phyloP scores from a whole-genome alignment of 208 protist species.

The Trichomonas vaginalis region DNA sequence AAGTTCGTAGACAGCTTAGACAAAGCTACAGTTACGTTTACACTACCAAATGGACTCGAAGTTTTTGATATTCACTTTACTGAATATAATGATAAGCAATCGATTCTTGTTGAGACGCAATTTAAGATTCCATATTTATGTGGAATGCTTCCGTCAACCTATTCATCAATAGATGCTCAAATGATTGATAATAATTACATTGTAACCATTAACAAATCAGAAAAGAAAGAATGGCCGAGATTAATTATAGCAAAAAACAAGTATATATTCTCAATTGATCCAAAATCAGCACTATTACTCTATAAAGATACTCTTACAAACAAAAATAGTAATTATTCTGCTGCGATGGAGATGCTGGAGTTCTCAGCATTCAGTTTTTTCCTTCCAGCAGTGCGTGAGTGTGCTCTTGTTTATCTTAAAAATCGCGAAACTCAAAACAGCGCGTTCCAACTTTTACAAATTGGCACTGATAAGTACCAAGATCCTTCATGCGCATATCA shows the following conservation, averaged over 20 bases:
- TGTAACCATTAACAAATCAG: background rate
- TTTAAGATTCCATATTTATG: background rate
- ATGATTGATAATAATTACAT: background rate
- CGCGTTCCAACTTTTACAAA: background rate
- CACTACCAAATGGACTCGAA: background rate
- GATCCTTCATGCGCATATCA: background rate
- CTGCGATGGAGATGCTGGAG: background rate
- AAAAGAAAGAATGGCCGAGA: background rate
- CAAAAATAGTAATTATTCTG: background rate
- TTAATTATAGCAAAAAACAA: background rate
- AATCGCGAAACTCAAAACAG: background rate
- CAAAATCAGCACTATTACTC: background rate
- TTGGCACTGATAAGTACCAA: background rate
- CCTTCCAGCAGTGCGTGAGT: background rate
- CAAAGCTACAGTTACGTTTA: background rate
- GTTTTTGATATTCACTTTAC: background rate
- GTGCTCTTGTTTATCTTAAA: background rate
- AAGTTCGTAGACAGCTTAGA: background rate
- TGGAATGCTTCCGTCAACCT: background rate
- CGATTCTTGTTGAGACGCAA: background rate
- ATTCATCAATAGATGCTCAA: background rate
- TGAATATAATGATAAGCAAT: background rate
- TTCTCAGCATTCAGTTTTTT: background rate
- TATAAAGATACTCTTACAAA: background rate
- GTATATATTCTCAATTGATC: background rate